Evolutionary conservation across 805 yeast species (phyloP), one percentile per base, ranked within the genome.

Genomic region (Ascoidea asiatica): DNA sequence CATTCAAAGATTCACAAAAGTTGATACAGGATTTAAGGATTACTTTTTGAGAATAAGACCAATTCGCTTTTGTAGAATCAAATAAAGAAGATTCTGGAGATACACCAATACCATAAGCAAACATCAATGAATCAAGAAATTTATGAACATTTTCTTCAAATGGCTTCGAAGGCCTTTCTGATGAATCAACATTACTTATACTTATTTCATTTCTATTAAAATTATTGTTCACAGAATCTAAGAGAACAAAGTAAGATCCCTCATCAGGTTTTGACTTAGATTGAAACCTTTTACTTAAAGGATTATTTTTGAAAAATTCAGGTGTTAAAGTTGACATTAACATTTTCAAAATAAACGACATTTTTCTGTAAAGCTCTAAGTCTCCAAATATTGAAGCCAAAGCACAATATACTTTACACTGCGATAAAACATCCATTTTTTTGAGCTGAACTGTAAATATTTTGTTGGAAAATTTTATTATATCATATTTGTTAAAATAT

Each of bases 311-410:
- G 33, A 58, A 56, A 8, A 69, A 46, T 23, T 67, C 64, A 0
- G 79, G 72, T 2, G 67, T 55, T 8, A 79, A 53, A 2, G 75
- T 62, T 5, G 73, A 70, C 21, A 89, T 60, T 23, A 88, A 60
- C n/a, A 77, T 73, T 40, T 88, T 70, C 3, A 87, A 59, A 37
- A 83, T 69, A 49, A 89, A 77, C 0, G 84, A 76, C 50, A 77
- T 70, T 53, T 88, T 89, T 48, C 97, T 67, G 8, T 56, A 45
- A 54, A 82, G 68, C 1, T 78, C 77, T 41, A 87, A 64, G 23
- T 70, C 73, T 2, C 74, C 66, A 57, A 80, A 87, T 1, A 85
- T 62, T 2, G 75, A 56, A 0, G 92, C 81, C 49, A 89, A 61
- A 0, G 82, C 70, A 19, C 80, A 70, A 56, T 81, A 80, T 0